These are phyloP conservation scores for Pythium grandisporangium DNA, from an alignment of 352 stramenopile species.

Conservation along the genomic window DNA sequence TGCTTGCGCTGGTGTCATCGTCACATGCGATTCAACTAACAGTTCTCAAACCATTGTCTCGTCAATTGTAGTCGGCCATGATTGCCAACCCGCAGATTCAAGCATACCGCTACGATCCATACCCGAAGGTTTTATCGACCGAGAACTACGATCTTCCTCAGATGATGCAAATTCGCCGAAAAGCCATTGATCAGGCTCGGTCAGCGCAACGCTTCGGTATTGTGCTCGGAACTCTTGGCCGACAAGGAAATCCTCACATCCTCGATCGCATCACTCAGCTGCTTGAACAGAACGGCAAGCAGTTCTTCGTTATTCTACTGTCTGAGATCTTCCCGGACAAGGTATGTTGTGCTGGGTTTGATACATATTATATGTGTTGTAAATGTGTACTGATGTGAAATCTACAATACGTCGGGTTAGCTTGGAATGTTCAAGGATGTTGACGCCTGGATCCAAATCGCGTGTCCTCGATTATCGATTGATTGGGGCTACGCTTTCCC, in stretches of 20 bases:
- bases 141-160: conserved; percentile 95
- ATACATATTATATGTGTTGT: too few species aligned
- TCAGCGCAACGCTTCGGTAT: conserved; percentile 91
- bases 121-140: conserved; percentile 94
- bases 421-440: conserved; percentile 81
- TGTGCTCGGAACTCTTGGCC: conserved; percentile 97
- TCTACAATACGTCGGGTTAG: conserved; percentile 19
- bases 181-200: conserved; percentile 66
- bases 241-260: conserved; percentile 97
- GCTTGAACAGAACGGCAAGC: conserved; percentile 81
- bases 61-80: conserved; percentile 87
- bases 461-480: conserved; percentile 96
- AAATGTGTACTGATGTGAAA: neutral
- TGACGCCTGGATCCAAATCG: conserved; percentile 98
- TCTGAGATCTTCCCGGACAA: conserved; percentile 96
- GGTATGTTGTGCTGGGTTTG: conserved; percentile 17
- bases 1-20: neutral
- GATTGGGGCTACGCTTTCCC: conserved; percentile 98
- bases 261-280: conserved; percentile 89
- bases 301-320: conserved; percentile 93
- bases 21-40: too few species aligned
- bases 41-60: neutral
- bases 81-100: conserved; percentile 96
- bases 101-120: conserved; percentile 99
- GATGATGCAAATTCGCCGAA: conserved; percentile 92